A percentile compares a stretch with the other conserved stretches of the same genome.
Conservation (phyloP, 2,329 filamentous ascomycete species). For the Epichloe hybrida region DNA sequence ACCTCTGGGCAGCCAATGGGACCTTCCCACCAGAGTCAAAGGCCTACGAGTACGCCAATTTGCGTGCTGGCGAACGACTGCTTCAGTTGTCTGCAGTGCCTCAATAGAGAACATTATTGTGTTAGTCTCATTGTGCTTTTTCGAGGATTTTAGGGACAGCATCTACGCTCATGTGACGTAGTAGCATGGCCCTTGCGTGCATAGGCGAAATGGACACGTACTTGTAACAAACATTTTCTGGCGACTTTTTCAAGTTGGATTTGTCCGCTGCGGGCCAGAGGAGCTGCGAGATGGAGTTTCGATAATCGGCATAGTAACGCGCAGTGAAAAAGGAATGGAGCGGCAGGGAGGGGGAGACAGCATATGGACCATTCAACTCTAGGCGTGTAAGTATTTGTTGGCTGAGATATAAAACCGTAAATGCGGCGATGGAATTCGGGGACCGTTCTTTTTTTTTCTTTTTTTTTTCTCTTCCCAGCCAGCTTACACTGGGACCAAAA, state of each 20-base stretch:
- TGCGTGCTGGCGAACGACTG: slow-evolving; percentile 44
- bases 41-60: slow-evolving; percentile 51
- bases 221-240: neutral
- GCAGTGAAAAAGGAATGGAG: neutral
- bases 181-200: slow-evolving; percentile 1
- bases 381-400: neutral
- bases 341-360: neutral
- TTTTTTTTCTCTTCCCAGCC: no score
- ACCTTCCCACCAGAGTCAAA: slow-evolving; percentile 68
- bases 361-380: neutral
- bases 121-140: neutral
- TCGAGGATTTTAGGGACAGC: neutral
- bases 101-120: slow-evolving; percentile 10
- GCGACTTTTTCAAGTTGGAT: neutral
- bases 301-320: slow-evolving; percentile 2
- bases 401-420: no score
- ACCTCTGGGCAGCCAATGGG: slow-evolving; percentile 81
- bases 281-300: slow-evolving; percentile 1
- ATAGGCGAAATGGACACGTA: slow-evolving; percentile 1
- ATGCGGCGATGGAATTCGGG: no score
- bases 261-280: slow-evolving; percentile 3
- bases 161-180: neutral
- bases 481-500: no score
- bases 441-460: no score
- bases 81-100: slow-evolving; percentile 32